phyloP scores from a whole-genome alignment of 345 rosid genomes.

The Brassica carinata region DNA sequence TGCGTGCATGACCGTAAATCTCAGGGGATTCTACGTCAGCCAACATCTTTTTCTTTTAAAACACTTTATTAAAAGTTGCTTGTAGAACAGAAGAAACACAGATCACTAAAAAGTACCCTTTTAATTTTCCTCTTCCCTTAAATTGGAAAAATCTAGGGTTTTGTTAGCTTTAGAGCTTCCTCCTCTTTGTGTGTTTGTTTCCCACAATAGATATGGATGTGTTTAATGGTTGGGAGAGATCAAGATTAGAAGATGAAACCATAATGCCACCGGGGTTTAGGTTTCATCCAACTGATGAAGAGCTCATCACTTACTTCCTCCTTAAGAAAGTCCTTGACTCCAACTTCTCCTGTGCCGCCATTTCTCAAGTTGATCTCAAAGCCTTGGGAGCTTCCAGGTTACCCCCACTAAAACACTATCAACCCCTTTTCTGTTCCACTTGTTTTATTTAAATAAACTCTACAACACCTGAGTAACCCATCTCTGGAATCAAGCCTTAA shows the following conservation, averaged over 20 bases:
- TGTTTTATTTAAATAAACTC: not conserved
- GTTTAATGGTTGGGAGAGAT: conserved; percentile 43
- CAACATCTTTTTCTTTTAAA: not conserved
- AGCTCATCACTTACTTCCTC: conserved; percentile 83
- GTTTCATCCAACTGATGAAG: conserved; percentile 95
- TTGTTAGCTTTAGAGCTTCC: conserved; percentile 1
- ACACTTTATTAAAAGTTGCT: no score
- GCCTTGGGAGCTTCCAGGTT: conserved; percentile 99
- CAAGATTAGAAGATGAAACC: conserved; percentile 39
- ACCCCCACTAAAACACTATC: not conserved
- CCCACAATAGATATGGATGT: conserved; percentile 53
- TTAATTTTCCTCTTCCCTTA: not conserved
- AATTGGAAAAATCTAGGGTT: conserved; percentile 10
- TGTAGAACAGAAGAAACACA: conserved; percentile 42
- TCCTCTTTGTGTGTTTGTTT: not conserved
- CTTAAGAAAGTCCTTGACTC: conserved; percentile 79
- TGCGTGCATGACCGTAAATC: conserved; percentile 29
- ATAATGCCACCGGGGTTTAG: conserved; percentile 92
- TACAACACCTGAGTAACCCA: not conserved
- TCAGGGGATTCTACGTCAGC: conserved; percentile 36
- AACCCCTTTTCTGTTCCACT: not conserved
- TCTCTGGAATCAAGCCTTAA: not conserved
- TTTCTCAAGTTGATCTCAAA: conserved; percentile 91
- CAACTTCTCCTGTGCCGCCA: conserved; percentile 70
- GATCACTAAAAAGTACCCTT: conserved; percentile 26